phyloP scores from a whole-genome alignment of 2,329 filamentous ascomycete species.

The Neodidymelliopsis sp. region DNA sequence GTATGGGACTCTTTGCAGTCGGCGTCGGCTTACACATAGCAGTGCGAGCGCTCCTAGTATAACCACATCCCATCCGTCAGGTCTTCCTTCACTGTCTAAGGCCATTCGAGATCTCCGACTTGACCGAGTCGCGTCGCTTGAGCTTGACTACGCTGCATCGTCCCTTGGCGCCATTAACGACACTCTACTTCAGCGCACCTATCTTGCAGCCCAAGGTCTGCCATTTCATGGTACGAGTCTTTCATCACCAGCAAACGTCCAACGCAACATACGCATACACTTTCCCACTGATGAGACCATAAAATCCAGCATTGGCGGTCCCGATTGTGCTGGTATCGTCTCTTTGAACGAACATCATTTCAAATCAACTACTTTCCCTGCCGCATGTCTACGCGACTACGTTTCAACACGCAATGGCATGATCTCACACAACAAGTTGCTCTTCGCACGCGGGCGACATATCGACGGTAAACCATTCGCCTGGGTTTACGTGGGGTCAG shows the following conservation, averaged over 20 bases:
- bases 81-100: conserved; percentile 75
- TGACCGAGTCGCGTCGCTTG: conserved; percentile 56
- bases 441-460: conserved; percentile 42
- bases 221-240: no score
- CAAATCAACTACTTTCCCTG: conserved; percentile 73
- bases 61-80: conserved; percentile 61
- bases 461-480: conserved; percentile 53
- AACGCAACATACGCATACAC: conserved; percentile 39
- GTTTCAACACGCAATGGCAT: conserved; percentile 73
- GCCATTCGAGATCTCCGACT: conserved; percentile 59
- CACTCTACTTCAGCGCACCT: conserved; percentile 68
- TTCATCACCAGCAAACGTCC: conserved; percentile 11
- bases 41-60: conserved; percentile 46
- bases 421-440: conserved; percentile 87
- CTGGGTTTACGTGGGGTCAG: conserved; percentile 89
- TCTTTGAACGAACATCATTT: conserved; percentile 80
- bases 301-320: conserved; percentile 67
- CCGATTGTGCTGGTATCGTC: conserved; percentile 75
- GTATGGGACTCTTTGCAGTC: conserved; percentile 35
- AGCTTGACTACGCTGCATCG: conserved; percentile 79
- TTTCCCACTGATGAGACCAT: conserved; percentile 56
- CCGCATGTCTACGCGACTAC: conserved; percentile 75
- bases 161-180: conserved; percentile 80
- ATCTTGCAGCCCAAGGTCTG: conserved; percentile 62
- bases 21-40: neutral